Evolutionary conservation across 2,329 filamentous ascomycete species (phyloP), one percentile per base, ranked within the genome.

Genomic region (Penicillium olsonii): DNA sequence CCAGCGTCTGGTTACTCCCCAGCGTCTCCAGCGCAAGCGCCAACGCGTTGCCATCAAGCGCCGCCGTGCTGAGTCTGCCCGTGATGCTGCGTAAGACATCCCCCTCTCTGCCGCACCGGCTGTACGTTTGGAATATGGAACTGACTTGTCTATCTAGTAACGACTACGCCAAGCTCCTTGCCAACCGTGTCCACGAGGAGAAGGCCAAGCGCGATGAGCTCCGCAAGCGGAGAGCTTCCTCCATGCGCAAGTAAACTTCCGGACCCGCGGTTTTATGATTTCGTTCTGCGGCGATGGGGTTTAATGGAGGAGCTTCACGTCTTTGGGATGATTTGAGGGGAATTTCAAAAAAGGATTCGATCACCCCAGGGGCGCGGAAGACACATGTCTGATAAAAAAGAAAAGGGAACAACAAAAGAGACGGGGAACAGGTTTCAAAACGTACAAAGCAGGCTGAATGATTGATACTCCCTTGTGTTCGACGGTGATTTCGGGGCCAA

Each of bases 11-110:
- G 91, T 99, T 71, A 99, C 94, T 73, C 94, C 94, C 77, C 94
- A 97, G 83, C 94, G 94, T 78, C 91, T 99, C 75, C 94, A 99
- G 86, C 94, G 96, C 88, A 99, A 97, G 90, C 91, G 94, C 73
- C 94, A 97, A 84, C 85, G 92, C 69, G 82, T 95, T 72, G 92
- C 94, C 72, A 88, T 99, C 81, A 99, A 99, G 91, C 90, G 92
- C 78, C 92, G 94, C 79, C 90, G 91, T 75, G 81, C 92, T 72
- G 94, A 99, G 84, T 88, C 92, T 79, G 85, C 90, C 82, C 96
- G 96, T 87, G 94, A 99, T 76, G 92, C 95, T 84, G 94, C 94
- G 74, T 94, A 96, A 90, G 75, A 88, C 85, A 61, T 46, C 43
- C 45, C n/a, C 11, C 14, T 27, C 17, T 34, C 8, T 17, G 22